These are phyloP conservation scores for Blastobotrys elegans DNA, from an alignment of 1,139 yeast genomes.

Conservation along the genomic window DNA sequence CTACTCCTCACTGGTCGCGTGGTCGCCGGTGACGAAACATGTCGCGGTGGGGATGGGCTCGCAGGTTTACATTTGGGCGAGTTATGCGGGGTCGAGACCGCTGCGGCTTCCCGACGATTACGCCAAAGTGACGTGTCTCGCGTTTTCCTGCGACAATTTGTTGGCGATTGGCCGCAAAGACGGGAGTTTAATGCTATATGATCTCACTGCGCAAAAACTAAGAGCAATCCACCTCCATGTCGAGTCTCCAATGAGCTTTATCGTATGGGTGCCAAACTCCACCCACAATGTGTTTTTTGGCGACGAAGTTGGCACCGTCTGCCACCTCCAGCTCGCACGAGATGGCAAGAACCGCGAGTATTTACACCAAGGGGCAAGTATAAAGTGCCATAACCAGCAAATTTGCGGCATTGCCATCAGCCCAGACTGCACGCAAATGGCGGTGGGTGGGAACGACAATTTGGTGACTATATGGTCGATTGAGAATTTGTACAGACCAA, in stretches of 20 bases:
- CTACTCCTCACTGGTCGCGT: slow-evolving; percentile 70
- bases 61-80: slow-evolving; percentile 64
- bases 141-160: slow-evolving; percentile 46
- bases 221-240: slow-evolving; percentile 32
- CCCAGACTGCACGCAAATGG: slow-evolving; percentile 27
- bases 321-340: slow-evolving; percentile 36
- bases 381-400: slow-evolving; percentile 26
- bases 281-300: slow-evolving; percentile 51
- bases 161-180: slow-evolving; percentile 56
- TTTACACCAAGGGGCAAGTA: slow-evolving; percentile 2
- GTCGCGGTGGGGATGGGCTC: slow-evolving; percentile 68
- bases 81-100: slow-evolving; percentile 41
- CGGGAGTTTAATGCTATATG: slow-evolving; percentile 46
- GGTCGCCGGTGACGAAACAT: slow-evolving; percentile 53
- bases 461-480: slow-evolving; percentile 32
- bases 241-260: slow-evolving; percentile 48
- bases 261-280: slow-evolving; percentile 55
- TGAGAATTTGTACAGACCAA: slow-evolving; percentile 15
- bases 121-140: slow-evolving; percentile 46
- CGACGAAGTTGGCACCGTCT: slow-evolving; percentile 61
- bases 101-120: slow-evolving; percentile 18
- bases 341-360: slow-evolving; percentile 23
- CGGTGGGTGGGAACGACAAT: slow-evolving; percentile 34
- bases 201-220: slow-evolving; percentile 21
- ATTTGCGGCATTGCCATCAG: slow-evolving; percentile 31